Base-by-base conservation (phyloP, 1,139 yeast species). In the Yamadazyma diddensiae region DNA sequence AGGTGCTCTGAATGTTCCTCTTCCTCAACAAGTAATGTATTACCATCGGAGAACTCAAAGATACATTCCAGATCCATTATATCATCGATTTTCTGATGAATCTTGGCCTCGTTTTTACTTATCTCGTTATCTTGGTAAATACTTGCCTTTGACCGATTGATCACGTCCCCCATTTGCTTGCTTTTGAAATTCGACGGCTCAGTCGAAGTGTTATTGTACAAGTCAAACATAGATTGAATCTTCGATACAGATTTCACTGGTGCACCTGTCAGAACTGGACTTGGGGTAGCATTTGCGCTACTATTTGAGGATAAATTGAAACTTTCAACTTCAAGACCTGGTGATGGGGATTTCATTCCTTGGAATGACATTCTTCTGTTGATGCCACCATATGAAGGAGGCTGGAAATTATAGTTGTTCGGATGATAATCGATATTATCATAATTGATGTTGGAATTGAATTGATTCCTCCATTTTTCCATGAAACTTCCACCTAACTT, bases 271-370 rank as follows among this genome's bases (percentile, higher is more conserved):
- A 37, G 33, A 17, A 35, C 30, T 1, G 37, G 33, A 16, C 36
- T 31, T 5, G 39, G 39, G 6, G 21, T 34, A 8, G 29, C 28
- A 28, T 28, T 24, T 14, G 29, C 24, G 15, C 36, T 28, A 27
- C 31, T 29, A 18, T 21, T 24, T 18, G 21, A 10, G 21, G 36
- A 48, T 68, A 72, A 64, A 14, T 56, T 55, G 40, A 55, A 67
- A 19, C 70, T 77, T 13, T 71, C 77, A 33, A 54, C 50, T 42
- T 72, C 78, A 7, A 61, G 33, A 1, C 65, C 67, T 1, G 78
- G 77, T 1, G 77, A 70, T 3, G 77, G 77, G 0, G 72, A 58
- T 33, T 70, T 49, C 35, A 63, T 42, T n/a, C 57, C 56, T 24
- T 62, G 65, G 4, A 58, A 40, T 1, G 68, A 59, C 21, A 49